Percentiles rank a stretch among this genome's conserved stretches.
phyloP scores from a whole-genome alignment of 306 rosid genomes.

The Dryas drummondii region DNA sequence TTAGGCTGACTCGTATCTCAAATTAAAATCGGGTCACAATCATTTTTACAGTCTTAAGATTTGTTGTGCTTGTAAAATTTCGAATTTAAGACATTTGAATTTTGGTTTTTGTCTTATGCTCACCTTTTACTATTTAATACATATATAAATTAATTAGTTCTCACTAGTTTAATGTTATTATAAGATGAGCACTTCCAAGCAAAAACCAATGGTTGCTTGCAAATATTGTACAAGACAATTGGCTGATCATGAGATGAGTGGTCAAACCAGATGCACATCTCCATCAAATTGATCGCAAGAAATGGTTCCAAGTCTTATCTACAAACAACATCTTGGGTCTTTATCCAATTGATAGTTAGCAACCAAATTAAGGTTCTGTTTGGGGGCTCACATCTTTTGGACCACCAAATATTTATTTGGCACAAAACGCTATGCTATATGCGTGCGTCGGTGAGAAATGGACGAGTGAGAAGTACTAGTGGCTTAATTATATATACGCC shows the following conservation, averaged over 20 bases:
- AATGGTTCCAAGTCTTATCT: background rate
- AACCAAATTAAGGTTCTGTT: background rate
- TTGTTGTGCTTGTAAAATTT: no score
- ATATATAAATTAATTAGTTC: background rate
- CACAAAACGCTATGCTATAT: background rate
- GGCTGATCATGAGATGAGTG: no score
- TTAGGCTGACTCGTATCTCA: no score
- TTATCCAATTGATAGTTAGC: background rate
- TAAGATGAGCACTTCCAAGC: no score
- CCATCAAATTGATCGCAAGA: background rate
- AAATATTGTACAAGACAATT: no score
- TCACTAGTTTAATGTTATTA: background rate
- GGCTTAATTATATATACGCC: background rate
- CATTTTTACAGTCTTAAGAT: no score
- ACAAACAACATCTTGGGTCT: background rate
- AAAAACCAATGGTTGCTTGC: no score
- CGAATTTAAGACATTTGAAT: no score
- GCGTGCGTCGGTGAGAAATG: constrained; percentile 1
- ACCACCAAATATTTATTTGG: background rate
- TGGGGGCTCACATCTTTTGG: background rate
- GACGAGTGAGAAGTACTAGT: background rate
- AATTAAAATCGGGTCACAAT: no score
- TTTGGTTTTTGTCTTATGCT: no score
- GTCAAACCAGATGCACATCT: no score
- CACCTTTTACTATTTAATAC: no score